Conservation (phyloP, 2,329 filamentous ascomycete genomes). For the Exserohilum turcica region DNA sequence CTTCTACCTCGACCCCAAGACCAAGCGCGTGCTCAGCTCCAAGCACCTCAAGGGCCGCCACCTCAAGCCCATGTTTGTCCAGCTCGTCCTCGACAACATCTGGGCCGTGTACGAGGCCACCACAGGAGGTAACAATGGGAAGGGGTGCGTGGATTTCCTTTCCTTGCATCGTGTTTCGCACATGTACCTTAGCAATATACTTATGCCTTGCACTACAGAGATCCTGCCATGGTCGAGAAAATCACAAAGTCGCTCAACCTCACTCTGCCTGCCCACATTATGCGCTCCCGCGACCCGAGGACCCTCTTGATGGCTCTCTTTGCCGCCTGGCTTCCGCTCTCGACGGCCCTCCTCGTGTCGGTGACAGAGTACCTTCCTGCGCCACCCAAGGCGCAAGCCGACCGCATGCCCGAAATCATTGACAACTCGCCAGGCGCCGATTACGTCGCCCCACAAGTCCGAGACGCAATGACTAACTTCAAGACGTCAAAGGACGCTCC, state of each 20-base stretch:
- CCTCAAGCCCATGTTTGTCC: slow-evolving; percentile 96
- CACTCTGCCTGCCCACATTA: slow-evolving; percentile 79
- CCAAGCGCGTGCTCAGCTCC: slow-evolving; percentile 84
- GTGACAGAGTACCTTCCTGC: slow-evolving; percentile 92
- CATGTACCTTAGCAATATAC: slow-evolving; percentile 48
- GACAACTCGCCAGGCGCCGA: slow-evolving; percentile 77
- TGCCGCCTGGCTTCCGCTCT: slow-evolving; percentile 86
- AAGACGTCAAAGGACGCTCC: slow-evolving; percentile 72
- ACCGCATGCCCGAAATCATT: slow-evolving; percentile 78
- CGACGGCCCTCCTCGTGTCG: slow-evolving; percentile 88
- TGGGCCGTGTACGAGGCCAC: slow-evolving; percentile 97
- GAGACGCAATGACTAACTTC: slow-evolving; percentile 82
- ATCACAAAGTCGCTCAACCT: slow-evolving; percentile 91
- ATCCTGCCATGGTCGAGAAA: slow-evolving; percentile 83
- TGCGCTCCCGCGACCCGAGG: slow-evolving; percentile 81
- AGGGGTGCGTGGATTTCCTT: slow-evolving; percentile 66
- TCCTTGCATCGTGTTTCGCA: slow-evolving; percentile 34
- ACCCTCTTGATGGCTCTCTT: slow-evolving; percentile 87
- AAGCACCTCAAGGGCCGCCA: slow-evolving; percentile 93
- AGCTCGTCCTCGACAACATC: slow-evolving; percentile 90
- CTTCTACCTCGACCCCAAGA: slow-evolving; percentile 95
- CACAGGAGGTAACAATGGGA: slow-evolving; percentile 77
- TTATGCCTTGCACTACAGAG: slow-evolving; percentile 57
- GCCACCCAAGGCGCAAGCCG: slow-evolving; percentile 77
- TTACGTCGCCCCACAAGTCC: slow-evolving; percentile 70